These are phyloP conservation scores for Prunus yedoensis DNA, from an alignment of 331 rosid species.

Conservation along the genomic window DNA sequence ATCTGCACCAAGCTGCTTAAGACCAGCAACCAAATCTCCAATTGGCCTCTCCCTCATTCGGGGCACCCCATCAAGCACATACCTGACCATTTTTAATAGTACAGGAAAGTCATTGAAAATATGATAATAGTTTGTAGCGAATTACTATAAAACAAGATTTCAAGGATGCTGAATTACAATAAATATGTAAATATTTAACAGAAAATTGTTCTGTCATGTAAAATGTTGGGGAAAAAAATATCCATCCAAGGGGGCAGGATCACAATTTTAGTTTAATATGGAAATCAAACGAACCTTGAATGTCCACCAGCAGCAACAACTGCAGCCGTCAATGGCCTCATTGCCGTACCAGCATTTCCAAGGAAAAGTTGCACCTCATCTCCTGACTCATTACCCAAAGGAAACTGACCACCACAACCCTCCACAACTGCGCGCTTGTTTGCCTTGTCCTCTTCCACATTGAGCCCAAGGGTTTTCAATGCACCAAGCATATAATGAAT, in stretches of 20 bases:
- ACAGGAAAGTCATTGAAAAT: slow-evolving; percentile 10
- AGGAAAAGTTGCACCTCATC: slow-evolving; percentile 85
- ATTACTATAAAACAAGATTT: not conserved
- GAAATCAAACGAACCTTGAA: slow-evolving; percentile 52
- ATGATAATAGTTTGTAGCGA: slow-evolving; percentile 4
- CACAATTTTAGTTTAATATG: slow-evolving; percentile 1
- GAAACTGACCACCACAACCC: slow-evolving; percentile 93
- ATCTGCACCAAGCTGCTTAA: slow-evolving; percentile 92
- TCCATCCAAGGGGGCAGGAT: not conserved
- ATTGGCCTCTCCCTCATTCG: slow-evolving; percentile 99
- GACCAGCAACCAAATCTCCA: slow-evolving; percentile 86
- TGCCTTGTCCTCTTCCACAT: slow-evolving; percentile 72
- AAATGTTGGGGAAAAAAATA: not conserved
- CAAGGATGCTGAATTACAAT: not conserved
- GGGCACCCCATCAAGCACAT: slow-evolving; percentile 91
- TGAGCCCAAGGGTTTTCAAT: slow-evolving; percentile 73
- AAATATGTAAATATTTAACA: not conserved
- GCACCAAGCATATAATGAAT: slow-evolving; percentile 95
- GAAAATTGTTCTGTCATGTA: not conserved
- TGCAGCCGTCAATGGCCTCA: slow-evolving; percentile 99
- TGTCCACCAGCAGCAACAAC: slow-evolving; percentile 93
- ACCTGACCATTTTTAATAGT: slow-evolving; percentile 49
- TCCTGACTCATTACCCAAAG: slow-evolving; percentile 52
- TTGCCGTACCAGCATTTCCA: slow-evolving; percentile 99
- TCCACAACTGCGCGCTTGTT: slow-evolving; percentile 74